Percentiles rank a stretch among this genome's conserved stretches.
Evolutionary conservation across 257 asterid genomes (phyloP).

Genomic region (Solanum tarijense): DNA sequence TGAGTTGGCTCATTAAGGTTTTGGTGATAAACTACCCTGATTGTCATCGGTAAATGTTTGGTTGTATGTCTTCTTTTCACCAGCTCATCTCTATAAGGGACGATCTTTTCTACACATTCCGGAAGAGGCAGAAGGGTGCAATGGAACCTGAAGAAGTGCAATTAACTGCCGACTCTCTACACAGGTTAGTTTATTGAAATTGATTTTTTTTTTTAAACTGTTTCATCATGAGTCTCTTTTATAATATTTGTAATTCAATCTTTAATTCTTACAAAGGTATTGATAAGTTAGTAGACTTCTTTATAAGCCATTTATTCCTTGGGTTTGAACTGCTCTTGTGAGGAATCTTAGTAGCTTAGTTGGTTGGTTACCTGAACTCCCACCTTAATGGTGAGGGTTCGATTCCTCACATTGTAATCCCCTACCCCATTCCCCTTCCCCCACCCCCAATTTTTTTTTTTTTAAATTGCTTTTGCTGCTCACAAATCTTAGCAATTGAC

Average conservation of each 20-base stretch:
- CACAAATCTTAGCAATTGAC: neutral
- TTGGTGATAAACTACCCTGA: neutral
- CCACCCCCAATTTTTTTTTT: neutral
- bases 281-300: neutral
- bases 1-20: neutral
- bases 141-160: conserved; percentile 95
- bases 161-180: conserved; percentile 84
- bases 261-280: neutral
- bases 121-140: conserved; percentile 88
- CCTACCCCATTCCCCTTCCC: too few species aligned
- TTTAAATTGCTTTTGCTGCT: neutral
- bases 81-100: conserved; percentile 81
- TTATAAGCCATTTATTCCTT: neutral
- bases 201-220: neutral
- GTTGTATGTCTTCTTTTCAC: neutral
- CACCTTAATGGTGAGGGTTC: too few species aligned
- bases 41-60: neutral
- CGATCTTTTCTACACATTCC: conserved; percentile 93
- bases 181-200: conserved; percentile 45
- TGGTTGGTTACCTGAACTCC: too few species aligned
- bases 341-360: too few species aligned
- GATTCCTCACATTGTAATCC: too few species aligned
- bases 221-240: neutral
- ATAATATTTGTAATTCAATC: neutral
- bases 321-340: neutral